Evolutionary conservation across 257 asterid genomes (phyloP).

Genomic region (Fraxinus anomala): DNA sequence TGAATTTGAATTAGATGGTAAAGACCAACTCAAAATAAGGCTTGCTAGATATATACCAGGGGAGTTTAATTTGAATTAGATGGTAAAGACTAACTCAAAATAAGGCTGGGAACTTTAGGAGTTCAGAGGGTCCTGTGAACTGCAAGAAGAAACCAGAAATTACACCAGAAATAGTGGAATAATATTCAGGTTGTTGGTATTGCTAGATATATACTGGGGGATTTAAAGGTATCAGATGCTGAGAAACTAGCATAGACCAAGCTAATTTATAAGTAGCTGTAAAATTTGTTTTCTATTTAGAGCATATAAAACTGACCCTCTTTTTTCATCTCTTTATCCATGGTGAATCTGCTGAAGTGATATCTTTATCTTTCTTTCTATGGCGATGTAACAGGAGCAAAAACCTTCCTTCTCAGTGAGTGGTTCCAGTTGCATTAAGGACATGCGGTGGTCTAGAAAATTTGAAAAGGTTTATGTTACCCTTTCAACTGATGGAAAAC

Average conservation of each 20-base stretch:
- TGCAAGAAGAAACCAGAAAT: neutral
- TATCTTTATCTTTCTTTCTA: conserved; percentile 6
- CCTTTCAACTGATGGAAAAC: conserved; percentile 63
- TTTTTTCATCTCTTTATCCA: neutral
- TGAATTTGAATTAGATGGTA: neutral
- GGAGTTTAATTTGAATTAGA: neutral
- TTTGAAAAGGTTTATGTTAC: conserved; percentile 57
- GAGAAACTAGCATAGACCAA: neutral
- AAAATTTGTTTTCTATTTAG: neutral
- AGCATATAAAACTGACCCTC: neutral
- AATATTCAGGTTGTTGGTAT: neutral
- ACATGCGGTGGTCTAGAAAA: conserved; percentile 65
- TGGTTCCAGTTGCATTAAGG: conserved; percentile 58
- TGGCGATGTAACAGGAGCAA: conserved; percentile 55
- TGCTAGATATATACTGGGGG: neutral
- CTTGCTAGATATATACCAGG: neutral
- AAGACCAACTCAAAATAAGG: too few relatives aligned
- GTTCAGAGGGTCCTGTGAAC: neutral
- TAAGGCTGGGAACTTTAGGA: too few relatives aligned
- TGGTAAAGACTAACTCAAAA: too few relatives aligned
- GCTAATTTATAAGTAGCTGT: neutral
- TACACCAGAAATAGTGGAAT: neutral
- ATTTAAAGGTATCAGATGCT: neutral
- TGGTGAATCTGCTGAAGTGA: neutral
- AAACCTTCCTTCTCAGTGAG: conserved; percentile 76